These are phyloP conservation scores for Takakia lepidozioides DNA, from an alignment of 225 moss, liverwort and hornwort species.

Conservation along the genomic window DNA sequence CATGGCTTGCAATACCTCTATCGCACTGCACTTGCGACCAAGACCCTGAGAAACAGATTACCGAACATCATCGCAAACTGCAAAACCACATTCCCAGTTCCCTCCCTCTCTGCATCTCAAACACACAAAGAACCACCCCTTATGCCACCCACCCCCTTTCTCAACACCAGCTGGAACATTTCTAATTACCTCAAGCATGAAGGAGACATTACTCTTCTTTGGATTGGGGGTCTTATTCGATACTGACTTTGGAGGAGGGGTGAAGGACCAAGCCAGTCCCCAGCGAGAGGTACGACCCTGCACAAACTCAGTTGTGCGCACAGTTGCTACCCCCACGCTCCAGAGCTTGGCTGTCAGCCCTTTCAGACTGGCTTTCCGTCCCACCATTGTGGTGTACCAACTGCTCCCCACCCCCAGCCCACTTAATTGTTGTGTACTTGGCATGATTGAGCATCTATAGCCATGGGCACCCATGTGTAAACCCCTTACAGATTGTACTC, in stretches of 20 bases:
- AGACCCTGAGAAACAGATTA: slow-evolving; percentile 47
- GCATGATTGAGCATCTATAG: too few species aligned
- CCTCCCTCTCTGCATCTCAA: neutral
- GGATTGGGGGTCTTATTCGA: slow-evolving; percentile 17
- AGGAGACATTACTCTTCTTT: slow-evolving; percentile 58
- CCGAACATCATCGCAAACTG: neutral
- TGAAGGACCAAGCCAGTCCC: slow-evolving; percentile 97
- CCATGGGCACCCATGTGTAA: too few species aligned
- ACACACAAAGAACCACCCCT: too few species aligned
- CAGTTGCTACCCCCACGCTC: slow-evolving; percentile 62
- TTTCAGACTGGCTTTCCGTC: slow-evolving; percentile 89
- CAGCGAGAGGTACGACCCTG: slow-evolving; percentile 93
- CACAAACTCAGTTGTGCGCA: slow-evolving; percentile 94
- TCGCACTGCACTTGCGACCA: slow-evolving; percentile 56
- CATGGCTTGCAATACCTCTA: slow-evolving; percentile 61
- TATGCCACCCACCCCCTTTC: neutral
- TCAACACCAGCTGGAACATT: neutral
- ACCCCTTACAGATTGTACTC: too few species aligned
- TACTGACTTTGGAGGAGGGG: slow-evolving; percentile 25
- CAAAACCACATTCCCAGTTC: neutral
- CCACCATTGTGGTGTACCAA: slow-evolving; percentile 99
- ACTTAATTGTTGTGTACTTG: too few species aligned
- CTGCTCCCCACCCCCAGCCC: slow-evolving; percentile 18
- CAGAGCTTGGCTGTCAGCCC: slow-evolving; percentile 56
- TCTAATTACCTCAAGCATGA: slow-evolving; percentile 81